Evolutionary conservation across 1,139 yeast genomes (phyloP).

Genomic region (Trichomonascaceae sp.): DNA sequence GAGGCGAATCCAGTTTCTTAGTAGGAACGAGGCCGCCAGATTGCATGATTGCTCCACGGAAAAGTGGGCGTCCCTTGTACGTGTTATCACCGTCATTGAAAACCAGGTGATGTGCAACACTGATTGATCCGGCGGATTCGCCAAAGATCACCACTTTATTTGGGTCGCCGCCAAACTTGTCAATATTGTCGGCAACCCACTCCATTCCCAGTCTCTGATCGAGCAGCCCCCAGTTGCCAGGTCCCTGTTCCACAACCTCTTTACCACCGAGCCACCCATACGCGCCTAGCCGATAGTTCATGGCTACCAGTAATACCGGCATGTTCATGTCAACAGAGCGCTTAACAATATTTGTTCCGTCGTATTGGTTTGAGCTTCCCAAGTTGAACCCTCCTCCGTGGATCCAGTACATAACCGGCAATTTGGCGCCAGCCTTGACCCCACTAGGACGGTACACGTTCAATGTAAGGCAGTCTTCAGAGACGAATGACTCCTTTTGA

Average conservation of each 20-base stretch:
- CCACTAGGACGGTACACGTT: constrained; percentile 13
- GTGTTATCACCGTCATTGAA: constrained; percentile 14
- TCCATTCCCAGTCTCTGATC: constrained; percentile 27
- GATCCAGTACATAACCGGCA: constrained; percentile 5
- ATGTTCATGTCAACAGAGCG: constrained; percentile 12
- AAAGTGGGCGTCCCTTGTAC: constrained; percentile 12
- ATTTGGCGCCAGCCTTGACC: constrained; percentile 4
- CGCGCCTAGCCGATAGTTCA: constrained; percentile 23
- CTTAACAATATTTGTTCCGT: constrained; percentile 9
- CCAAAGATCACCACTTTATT: constrained; percentile 26
- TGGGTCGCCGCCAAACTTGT: constrained; percentile 29
- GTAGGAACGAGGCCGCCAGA: constrained; percentile 9
- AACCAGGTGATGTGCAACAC: constrained; percentile 20
- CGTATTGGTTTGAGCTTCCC: constrained; percentile 5
- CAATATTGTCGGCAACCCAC: constrained; percentile 27
- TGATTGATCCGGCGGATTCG: constrained; percentile 28
- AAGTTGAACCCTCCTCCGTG: not conserved
- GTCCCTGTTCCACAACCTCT: constrained; percentile 15
- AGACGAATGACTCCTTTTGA: not conserved
- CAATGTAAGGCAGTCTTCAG: constrained; percentile 16
- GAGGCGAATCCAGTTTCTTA: constrained; percentile 3
- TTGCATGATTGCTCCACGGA: constrained; percentile 20
- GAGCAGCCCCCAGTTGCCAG: constrained; percentile 21
- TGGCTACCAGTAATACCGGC: constrained; percentile 13
- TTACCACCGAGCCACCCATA: constrained; percentile 24